Evolutionary conservation across 1,284 basidiomycete species (phyloP), one percentile per base, ranked within the genome.

Genomic region (Malassezia sympodialis): DNA sequence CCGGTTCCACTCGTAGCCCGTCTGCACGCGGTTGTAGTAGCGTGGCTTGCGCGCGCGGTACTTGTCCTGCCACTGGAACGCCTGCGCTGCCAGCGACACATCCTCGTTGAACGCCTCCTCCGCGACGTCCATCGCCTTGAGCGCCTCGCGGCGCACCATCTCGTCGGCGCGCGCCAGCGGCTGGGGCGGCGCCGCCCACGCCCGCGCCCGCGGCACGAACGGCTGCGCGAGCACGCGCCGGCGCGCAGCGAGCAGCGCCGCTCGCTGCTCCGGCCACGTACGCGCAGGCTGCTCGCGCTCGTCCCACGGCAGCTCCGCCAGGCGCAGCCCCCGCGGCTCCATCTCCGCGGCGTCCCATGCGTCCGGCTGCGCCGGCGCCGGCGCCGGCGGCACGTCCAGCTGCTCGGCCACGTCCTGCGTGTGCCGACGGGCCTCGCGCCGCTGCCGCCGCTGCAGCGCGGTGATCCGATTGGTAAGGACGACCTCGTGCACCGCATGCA

Each of bases 1-100:
- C 79, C 94, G 93, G 79, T 94, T 98, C 94, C 94, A 99, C 76
- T 98, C 94, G 75, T 93, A 99, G n/a, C 94, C 94, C n/a, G 94
- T 98, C 72, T 96, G 90, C 30, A 98, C 93, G 57, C 93, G 86
- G 76, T 99, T 99, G 79, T 98, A 96, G 80, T 96, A 98, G 62
- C 93, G 81, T 34, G 94, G 94, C 75, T 98, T 99, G 43, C 94
- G 81, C n/a, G 94, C 91, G 27, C 94, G 82, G 70, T 94, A 98
- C 77, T 96, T 93, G 80, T 98, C 94, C 77, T 93, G 89, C 93
- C 93, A 98, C 66, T 89, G 88, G 76, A 98, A 96, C 3, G 84
- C 83, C 41, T 34, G 85, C 28, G 57, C 46, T 0, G 32, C 42
- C 15, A 91, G 84, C 58, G 85, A 84, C 72, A 89, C 88, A 73